Base-by-base conservation (phyloP, 1,139 yeast species). In the Arxiozyma slooffiae region DNA sequence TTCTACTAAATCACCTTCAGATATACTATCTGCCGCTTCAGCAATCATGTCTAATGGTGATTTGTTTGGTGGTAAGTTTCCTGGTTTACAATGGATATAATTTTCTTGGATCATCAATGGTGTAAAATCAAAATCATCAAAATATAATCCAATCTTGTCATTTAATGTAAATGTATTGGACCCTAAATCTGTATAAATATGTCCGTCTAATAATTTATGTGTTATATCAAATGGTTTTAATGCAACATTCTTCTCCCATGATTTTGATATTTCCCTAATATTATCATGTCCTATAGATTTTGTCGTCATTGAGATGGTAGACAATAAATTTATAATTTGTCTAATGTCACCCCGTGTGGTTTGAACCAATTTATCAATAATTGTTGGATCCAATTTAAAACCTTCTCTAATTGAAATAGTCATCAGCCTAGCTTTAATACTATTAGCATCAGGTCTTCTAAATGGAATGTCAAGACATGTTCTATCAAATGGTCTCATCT, bases 71-170 rank as follows among this genome's bases (percentile, higher is more conserved):
- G 66, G 59, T 39, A 77, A 69, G 30, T 65, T 68, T 2, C 69
- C 48, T 2, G 95, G 94, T 41, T 70, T 70, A 0, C 95, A 82
- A 47, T 70, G 71, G 48, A 88, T 67, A 64, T 94, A 94, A 68
- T 94, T 94, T 66, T 94, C 98, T 64, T 92, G 97, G 47, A 94
- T 78, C 97, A 94, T 92, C 55, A 92, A 74, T 2, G 98, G 98
- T 0, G 95, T 81, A 65, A 94, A 83, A 64, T 90, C 97, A 67
- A 88, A 88, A 67, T 94, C 98, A 67, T 89, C 90, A 71, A 94
- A 94, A 66, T 90, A 94, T 52, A 88, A 74, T 61, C 85, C 92
- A 61, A 92, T 83, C 64, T 89, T 87, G 57, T 89, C 96, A 66
- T 84, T 85, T 55, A 92, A 68, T 7, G 81, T 73, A 56, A 79